Conservation (phyloP, 2,329 filamentous ascomycete species). For the Coleophoma cylindrospora region DNA sequence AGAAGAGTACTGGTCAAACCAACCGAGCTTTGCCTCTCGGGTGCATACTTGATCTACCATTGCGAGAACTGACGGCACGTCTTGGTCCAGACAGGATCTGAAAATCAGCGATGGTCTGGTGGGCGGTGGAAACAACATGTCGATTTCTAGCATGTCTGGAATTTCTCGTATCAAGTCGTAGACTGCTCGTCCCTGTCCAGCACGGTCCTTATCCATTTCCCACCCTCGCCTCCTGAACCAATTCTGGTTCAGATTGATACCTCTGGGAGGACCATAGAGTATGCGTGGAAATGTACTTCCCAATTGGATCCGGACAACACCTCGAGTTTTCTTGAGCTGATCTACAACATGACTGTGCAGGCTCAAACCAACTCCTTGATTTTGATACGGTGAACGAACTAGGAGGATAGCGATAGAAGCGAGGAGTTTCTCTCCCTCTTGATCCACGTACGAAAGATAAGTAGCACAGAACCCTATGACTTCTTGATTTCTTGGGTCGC, state of each 20-base stretch:
- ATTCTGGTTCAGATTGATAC: constrained; percentile 30
- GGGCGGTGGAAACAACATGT: constrained; percentile 27
- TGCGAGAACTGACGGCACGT: constrained; percentile 41
- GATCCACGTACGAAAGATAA: constrained; percentile 52
- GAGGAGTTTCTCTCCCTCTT: constrained; percentile 44
- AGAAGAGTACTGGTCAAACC: constrained; percentile 54
- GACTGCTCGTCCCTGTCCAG: constrained; percentile 43
- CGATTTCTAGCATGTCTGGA: constrained; percentile 32
- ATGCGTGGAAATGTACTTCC: constrained; percentile 55
- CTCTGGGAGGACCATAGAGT: constrained; percentile 46
- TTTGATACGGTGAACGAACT: constrained; percentile 41
- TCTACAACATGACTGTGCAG: constrained; percentile 47
- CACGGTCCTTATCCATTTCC: constrained; percentile 37
- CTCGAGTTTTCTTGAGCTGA: constrained; percentile 43
- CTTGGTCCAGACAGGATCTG: constrained; percentile 23
- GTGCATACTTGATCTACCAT: constrained; percentile 44
- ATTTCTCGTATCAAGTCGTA: constrained; percentile 49
- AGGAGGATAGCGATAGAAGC: constrained; percentile 51
- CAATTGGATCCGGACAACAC: constrained; percentile 48
- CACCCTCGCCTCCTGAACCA: constrained; percentile 53
- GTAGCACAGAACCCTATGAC: constrained; percentile 56
- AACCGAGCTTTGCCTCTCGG: constrained; percentile 44
- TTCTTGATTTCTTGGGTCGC: constrained; percentile 36
- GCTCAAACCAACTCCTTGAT: constrained; percentile 45
- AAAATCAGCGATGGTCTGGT: constrained; percentile 37